phyloP scores from a whole-genome alignment of 2,329 filamentous ascomycete species.

The Neofusicoccum sp. region DNA sequence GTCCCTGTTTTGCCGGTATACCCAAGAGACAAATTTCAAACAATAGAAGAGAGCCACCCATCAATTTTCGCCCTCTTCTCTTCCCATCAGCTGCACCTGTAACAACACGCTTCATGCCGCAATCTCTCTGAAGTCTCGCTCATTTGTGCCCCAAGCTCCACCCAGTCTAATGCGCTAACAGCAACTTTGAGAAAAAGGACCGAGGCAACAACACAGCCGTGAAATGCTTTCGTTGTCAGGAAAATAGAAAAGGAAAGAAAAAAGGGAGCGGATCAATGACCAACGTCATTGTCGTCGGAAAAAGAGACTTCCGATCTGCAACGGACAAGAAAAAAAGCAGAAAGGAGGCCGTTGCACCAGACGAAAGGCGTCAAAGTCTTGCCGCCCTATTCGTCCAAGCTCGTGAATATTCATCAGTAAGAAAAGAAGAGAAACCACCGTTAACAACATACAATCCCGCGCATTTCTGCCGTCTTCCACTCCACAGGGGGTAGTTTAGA shows the following conservation, averaged over 20 bases:
- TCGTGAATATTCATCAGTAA: neutral
- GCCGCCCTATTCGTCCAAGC: neutral
- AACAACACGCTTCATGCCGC: too few species aligned
- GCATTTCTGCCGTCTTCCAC: too few species aligned
- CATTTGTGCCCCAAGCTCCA: too few species aligned
- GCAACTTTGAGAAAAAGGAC: too few species aligned
- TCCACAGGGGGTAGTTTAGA: slow-evolving; percentile 18
- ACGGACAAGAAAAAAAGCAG: neutral
- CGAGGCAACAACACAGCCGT: neutral
- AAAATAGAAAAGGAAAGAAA: neutral
- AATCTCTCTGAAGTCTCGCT: too few species aligned
- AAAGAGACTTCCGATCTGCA: neutral
- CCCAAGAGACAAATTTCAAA: too few species aligned
- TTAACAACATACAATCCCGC: neutral
- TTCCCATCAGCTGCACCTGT: too few species aligned
- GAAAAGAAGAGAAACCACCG: neutral
- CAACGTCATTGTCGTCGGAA: neutral
- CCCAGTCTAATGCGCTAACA: too few species aligned
- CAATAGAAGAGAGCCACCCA: too few species aligned
- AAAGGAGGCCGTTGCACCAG: neutral
- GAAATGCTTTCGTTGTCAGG: neutral
- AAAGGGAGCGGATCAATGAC: too few species aligned
- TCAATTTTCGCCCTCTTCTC: too few species aligned
- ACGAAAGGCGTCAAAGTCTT: neutral
- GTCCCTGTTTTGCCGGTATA: too few species aligned